Conservation (phyloP, 495 filamentous ascomycete genomes). For the Chlorociboria aeruginascens region DNA sequence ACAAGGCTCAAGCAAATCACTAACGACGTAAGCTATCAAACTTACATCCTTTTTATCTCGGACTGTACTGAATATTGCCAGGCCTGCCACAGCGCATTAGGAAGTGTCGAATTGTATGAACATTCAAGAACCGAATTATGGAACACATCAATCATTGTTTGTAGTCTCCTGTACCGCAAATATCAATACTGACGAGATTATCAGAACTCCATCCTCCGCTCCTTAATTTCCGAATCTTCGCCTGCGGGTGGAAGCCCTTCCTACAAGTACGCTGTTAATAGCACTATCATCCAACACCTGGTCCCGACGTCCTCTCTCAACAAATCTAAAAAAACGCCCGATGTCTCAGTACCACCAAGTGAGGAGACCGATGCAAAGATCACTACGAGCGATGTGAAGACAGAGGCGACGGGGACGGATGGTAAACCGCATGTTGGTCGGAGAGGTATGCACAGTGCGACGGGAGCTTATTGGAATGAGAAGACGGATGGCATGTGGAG, state of each 20-base stretch:
- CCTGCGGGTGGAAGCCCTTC: slow-evolving; percentile 38
- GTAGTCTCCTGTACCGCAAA: slow-evolving; percentile 17
- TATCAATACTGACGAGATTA: not conserved
- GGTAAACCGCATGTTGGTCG: slow-evolving; percentile 57
- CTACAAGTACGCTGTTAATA: slow-evolving; percentile 92
- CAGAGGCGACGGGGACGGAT: slow-evolving; percentile 30
- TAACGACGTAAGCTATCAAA: slow-evolving; percentile 47
- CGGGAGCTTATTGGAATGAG: slow-evolving; percentile 93
- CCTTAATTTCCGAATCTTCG: slow-evolving; percentile 71
- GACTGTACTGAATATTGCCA: slow-evolving; percentile 26
- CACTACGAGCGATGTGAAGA: slow-evolving; percentile 15
- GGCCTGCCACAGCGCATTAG: slow-evolving; percentile 75
- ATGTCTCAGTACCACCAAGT: slow-evolving; percentile 22
- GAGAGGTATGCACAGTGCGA: slow-evolving; percentile 91
- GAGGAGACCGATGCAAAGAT: slow-evolving; percentile 25
- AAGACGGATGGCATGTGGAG: slow-evolving; percentile 97
- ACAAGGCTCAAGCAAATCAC: slow-evolving; percentile 74
- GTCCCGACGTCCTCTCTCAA: slow-evolving; percentile 41
- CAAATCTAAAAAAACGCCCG: slow-evolving; percentile 33
- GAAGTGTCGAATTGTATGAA: slow-evolving; percentile 61
- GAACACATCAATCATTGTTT: slow-evolving; percentile 88
- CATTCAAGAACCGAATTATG: slow-evolving; percentile 68
- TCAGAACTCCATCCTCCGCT: slow-evolving; percentile 79
- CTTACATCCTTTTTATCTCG: not conserved
- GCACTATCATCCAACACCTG: slow-evolving; percentile 92